Percentiles rank a stretch among this genome's conserved stretches.
phyloP scores from a whole-genome alignment of 2,329 filamentous ascomycete species.

The Colletotrichum tabaci region DNA sequence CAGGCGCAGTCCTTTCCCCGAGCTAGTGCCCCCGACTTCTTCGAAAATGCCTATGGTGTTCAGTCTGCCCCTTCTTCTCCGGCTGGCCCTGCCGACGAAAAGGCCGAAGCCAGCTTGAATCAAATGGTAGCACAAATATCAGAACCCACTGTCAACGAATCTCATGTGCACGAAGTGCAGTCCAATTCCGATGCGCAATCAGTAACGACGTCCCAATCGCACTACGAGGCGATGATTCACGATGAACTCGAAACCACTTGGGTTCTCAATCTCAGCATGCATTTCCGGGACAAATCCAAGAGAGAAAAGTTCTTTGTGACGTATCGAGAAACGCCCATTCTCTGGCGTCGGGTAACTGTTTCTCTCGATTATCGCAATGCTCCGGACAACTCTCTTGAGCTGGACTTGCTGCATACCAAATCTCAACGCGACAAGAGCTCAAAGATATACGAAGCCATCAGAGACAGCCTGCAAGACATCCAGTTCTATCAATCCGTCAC shows the following conservation, averaged over 20 bases:
- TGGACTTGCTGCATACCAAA: slow-evolving; percentile 81
- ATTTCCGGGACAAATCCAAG: slow-evolving; percentile 92
- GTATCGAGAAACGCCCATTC: slow-evolving; percentile 82
- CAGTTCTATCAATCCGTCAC: slow-evolving; percentile 97
- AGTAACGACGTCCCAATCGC: slow-evolving; percentile 60
- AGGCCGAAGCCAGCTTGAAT: slow-evolving; percentile 45
- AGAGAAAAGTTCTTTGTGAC: slow-evolving; percentile 99
- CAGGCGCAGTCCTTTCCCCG: slow-evolving; percentile 57
- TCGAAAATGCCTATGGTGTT: slow-evolving; percentile 49
- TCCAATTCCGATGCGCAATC: slow-evolving; percentile 61
- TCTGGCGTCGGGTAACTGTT: slow-evolving; percentile 91
- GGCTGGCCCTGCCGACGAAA: slow-evolving; percentile 52
- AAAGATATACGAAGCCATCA: slow-evolving; percentile 94
- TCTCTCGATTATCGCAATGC: slow-evolving; percentile 93
- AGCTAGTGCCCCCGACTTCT: slow-evolving; percentile 64
- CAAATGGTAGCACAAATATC: slow-evolving; percentile 44
- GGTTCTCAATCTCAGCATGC: slow-evolving; percentile 99
- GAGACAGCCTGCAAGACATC: slow-evolving; percentile 92
- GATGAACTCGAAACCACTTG: slow-evolving; percentile 89
- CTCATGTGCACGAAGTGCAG: slow-evolving; percentile 49
- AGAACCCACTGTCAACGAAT: slow-evolving; percentile 20
- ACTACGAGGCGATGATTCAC: slow-evolving; percentile 77
- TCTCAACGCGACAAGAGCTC: slow-evolving; percentile 94
- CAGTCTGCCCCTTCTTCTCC: slow-evolving; percentile 49
- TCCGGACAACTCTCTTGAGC: slow-evolving; percentile 85